Conservation (phyloP, 257 asterid genomes). For the Salvia miltiorrhiza region DNA sequence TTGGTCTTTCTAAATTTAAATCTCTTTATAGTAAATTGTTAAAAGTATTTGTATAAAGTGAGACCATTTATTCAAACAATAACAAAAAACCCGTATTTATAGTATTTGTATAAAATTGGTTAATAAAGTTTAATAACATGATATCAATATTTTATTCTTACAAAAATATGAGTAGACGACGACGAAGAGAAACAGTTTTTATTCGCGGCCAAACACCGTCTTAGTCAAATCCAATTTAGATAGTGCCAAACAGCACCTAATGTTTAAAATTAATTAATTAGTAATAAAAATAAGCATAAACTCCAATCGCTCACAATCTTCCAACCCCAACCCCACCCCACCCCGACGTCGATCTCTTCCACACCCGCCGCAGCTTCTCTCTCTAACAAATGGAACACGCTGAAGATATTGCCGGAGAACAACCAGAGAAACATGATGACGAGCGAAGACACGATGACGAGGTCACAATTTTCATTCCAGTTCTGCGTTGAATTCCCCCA, state of each 20-base stretch:
- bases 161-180: no score
- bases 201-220: neutral
- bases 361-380: neutral
- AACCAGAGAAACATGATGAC: constrained; percentile 65
- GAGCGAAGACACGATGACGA: constrained; percentile 53
- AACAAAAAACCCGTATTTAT: no score
- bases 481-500: neutral
- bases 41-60: no score
- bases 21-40: no score
- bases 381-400: constrained; percentile 60
- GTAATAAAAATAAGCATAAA: no score
- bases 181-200: no score
- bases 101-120: no score
- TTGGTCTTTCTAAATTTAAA: no score
- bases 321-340: constrained; percentile 14
- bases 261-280: neutral
- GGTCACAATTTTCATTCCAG: constrained; percentile 23
- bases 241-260: neutral
- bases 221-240: neutral
- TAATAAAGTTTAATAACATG: no score
- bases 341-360: constrained; percentile 18
- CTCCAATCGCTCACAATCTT: constrained; percentile 1
- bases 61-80: no score
- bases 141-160: no score
- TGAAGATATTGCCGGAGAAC: constrained; percentile 62